phyloP scores from a whole-genome alignment of 1,139 yeast species.

The Pichia sp. region DNA sequence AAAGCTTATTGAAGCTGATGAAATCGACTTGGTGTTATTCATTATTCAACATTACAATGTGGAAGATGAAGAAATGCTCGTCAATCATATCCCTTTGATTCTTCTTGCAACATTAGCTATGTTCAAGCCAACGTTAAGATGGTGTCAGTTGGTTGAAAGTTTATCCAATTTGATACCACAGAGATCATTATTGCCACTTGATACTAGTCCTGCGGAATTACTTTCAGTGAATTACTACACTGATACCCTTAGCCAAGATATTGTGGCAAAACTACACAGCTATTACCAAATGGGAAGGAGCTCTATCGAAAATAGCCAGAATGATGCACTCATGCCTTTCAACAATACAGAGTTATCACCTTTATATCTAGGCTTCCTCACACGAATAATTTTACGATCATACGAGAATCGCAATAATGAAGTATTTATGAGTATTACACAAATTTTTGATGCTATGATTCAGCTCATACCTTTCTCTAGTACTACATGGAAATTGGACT shows the following conservation, averaged over 20 bases:
- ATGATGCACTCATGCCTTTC: slow-evolving; percentile 32
- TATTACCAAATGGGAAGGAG: slow-evolving; percentile 8
- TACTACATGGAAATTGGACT: slow-evolving; percentile 27
- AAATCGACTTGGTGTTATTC: slow-evolving; percentile 46
- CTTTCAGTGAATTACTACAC: slow-evolving; percentile 11
- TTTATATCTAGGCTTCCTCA: slow-evolving; percentile 33
- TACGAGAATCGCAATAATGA: slow-evolving; percentile 22
- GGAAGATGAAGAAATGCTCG: slow-evolving; percentile 79
- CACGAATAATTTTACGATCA: slow-evolving; percentile 31
- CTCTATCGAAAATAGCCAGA: neutral
- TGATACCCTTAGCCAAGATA: slow-evolving; percentile 14
- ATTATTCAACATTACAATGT: slow-evolving; percentile 61
- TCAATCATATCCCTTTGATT: slow-evolving; percentile 66
- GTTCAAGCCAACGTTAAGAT: slow-evolving; percentile 17
- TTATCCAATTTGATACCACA: slow-evolving; percentile 49
- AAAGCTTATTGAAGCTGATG: slow-evolving; percentile 31
- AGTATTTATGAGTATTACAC: slow-evolving; percentile 30
- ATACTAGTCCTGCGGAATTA: slow-evolving; percentile 30
- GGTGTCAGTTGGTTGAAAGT: slow-evolving; percentile 30
- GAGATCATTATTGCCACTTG: slow-evolving; percentile 46
- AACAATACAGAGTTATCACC: slow-evolving; percentile 38
- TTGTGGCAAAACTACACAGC: slow-evolving; percentile 23
- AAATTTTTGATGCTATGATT: slow-evolving; percentile 37
- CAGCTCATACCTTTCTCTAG: slow-evolving; percentile 40
- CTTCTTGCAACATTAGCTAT: slow-evolving; percentile 39